Evolutionary conservation across 441 rosid species (phyloP), one percentile per base, ranked within the genome.

Genomic region (Euphorbia celastroides): DNA sequence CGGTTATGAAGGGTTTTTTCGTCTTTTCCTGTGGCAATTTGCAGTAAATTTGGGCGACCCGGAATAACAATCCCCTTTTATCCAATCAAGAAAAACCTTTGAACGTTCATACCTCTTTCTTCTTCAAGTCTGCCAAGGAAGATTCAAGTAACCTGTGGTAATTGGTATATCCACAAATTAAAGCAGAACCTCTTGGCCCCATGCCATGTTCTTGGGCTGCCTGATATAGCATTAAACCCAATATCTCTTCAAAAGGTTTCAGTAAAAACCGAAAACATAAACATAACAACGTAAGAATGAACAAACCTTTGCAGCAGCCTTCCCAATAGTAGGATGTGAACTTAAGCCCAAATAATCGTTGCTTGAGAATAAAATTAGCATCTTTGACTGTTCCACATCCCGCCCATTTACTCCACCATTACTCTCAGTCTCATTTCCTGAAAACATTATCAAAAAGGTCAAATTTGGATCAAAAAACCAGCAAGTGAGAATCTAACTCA

Each of bases 261-360:
- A 48, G 54, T n/a, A 48, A 51, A 6, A 0, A 31, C 8, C n/a
- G 12, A 12, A 51, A 38, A 13, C 44, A 38, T 32, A 69, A 20
- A 76, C 74, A 44, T 72, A 32, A 34, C n/a, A n/a, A n/a, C n/a
- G 26, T 10, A 19, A 60, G 36, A 9, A 32, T 22, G 9, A 61
- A 38, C 46, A 57, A 67, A 93, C 99, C 82, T 79, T 81, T 20
- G 92, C 89, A 76, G 86, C 88, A 65, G 97, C 92, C 20, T 83
- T 85, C 31, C 79, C 70, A 70, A 92, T 81, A 5, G 95, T 77
- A 67, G 99, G 99, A 73, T 91, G 97, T 7, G 92, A 86, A 75
- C 93, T 85, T 79, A 93, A 79, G n/a, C 97, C 97, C 84, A 93
- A 79, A 70, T 93, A 93, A 79, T 93, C 99, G 83, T 91, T 93